Evolutionary conservation across 768 basidiomycete species (phyloP).

Genomic region (Boletus eberwhitei): DNA sequence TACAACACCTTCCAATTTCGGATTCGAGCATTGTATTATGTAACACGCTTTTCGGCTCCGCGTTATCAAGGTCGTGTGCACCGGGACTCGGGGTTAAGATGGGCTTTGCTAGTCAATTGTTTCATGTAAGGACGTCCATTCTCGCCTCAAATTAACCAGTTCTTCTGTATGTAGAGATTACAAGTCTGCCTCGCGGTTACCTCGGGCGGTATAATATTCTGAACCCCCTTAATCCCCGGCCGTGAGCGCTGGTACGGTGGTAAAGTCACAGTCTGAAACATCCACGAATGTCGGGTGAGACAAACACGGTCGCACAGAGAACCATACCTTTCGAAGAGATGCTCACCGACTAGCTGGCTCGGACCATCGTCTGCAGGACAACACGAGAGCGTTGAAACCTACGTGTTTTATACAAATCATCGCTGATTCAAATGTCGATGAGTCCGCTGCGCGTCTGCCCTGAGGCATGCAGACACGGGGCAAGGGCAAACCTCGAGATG

Average conservation of each 20-base stretch:
- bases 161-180: no score
- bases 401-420: no score
- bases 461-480: no score
- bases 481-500: no score
- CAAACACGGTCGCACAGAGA: neutral
- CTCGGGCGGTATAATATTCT: neutral
- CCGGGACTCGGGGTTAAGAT: neutral
- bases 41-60: no score
- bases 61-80: no score
- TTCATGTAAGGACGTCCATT: neutral
- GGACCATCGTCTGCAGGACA: neutral
- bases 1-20: conserved; percentile 24
- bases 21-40: neutral
- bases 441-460: no score
- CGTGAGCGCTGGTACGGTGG: neutral
- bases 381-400: neutral
- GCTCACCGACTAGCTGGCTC: neutral
- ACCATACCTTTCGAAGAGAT: no score
- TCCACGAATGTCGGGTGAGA: no score
- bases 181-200: neutral
- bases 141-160: no score
- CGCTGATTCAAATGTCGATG: no score
- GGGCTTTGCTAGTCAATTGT: neutral
- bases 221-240: no score
- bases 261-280: neutral